Conservation (phyloP, 2,329 filamentous ascomycete genomes). For the Scleromitrula shiraiana region DNA sequence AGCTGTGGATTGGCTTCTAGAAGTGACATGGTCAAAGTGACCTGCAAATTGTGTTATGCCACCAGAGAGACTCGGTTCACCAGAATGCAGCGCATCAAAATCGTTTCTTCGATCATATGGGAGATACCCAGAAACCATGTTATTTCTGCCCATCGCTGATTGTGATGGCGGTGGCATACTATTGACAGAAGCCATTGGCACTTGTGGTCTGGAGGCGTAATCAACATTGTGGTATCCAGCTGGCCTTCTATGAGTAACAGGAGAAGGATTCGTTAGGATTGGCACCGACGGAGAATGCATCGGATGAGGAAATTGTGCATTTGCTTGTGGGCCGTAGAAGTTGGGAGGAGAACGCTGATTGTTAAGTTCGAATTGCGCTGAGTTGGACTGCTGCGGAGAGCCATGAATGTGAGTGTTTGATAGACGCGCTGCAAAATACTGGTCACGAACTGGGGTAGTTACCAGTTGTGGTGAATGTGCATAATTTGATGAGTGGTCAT, state of each 20-base stretch:
- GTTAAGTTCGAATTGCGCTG: slow-evolving; percentile 2
- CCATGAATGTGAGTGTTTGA: slow-evolving; percentile 4
- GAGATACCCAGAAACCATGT: neutral
- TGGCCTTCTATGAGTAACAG: neutral
- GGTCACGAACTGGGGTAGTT: slow-evolving; percentile 8
- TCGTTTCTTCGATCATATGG: slow-evolving; percentile 1
- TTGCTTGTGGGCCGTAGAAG: slow-evolving; percentile 1
- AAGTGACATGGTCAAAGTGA: neutral
- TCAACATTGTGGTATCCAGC: neutral
- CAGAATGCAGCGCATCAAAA: neutral
- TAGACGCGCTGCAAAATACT: slow-evolving; percentile 4
- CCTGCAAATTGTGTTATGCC: slow-evolving; percentile 1
- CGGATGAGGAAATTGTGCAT: neutral
- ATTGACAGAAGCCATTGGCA: neutral
- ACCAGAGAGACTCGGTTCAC: neutral
- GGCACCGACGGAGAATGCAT: neutral
- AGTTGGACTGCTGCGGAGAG: slow-evolving; percentile 4
- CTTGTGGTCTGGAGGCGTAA: neutral
- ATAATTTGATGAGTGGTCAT: slow-evolving; percentile 8
- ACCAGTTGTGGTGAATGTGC: slow-evolving; percentile 6
- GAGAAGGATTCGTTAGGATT: neutral
- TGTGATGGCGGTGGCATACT: slow-evolving; percentile 3
- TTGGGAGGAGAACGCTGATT: slow-evolving; percentile 2
- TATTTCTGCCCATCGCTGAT: neutral
- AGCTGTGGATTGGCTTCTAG: neutral